phyloP scores from a whole-genome alignment of 163 green algal species.

The Scenedesmus sp. region DNA sequence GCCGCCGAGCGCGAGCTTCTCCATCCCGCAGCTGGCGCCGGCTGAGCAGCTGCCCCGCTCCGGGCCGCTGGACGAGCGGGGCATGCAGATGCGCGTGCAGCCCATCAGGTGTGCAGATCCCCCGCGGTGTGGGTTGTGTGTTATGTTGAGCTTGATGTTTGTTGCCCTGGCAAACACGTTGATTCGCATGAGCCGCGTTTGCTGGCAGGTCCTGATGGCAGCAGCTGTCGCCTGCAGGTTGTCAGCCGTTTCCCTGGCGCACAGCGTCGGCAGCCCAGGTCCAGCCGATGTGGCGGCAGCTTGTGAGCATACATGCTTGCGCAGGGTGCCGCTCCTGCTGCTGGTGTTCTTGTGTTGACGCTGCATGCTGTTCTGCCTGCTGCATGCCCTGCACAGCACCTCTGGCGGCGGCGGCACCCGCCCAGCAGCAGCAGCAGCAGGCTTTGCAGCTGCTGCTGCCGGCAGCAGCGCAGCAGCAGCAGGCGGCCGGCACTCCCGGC shows the following conservation, averaged over 20 bases:
- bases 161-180: too few relatives aligned
- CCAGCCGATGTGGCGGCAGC: too few relatives aligned
- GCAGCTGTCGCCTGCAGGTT: too few relatives aligned
- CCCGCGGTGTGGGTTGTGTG: too few relatives aligned
- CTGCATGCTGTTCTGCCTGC: not conserved
- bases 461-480: not conserved
- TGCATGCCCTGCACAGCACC: not conserved
- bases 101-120: not conserved
- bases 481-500: not conserved
- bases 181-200: too few relatives aligned
- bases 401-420: not conserved
- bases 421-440: slow-evolving; percentile 7
- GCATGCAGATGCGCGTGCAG: not conserved
- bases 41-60: not conserved
- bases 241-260: too few relatives aligned
- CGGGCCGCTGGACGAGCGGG: not conserved
- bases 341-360: not conserved
- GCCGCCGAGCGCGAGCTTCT: not conserved
- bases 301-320: too few relatives aligned
- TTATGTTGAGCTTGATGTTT: too few relatives aligned
- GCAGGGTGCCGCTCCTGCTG: too few relatives aligned
- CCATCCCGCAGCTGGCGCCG: not conserved
- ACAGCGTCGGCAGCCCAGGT: too few relatives aligned
- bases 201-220: too few relatives aligned
- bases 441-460: not conserved